These are phyloP conservation scores for Aciculoconidium aculeatum DNA, from an alignment of 805 yeast genomes.

Conservation along the genomic window DNA sequence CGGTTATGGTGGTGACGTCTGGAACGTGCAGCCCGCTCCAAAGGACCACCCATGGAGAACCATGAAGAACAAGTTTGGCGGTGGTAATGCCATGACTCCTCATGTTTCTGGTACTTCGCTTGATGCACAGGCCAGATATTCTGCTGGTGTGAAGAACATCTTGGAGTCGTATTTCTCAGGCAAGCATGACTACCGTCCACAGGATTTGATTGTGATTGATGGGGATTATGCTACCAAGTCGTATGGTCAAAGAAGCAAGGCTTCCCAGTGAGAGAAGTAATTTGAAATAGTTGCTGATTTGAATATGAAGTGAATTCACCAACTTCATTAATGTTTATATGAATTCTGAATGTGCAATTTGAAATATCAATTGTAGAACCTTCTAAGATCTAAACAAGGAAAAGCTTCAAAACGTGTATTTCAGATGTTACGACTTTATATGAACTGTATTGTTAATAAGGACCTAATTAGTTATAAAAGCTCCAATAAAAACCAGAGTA, in stretches of 20 bases:
- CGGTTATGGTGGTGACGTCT: slow-evolving; percentile 84
- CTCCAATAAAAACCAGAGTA: too few species aligned
- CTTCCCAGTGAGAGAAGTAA: too few species aligned
- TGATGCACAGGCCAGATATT: slow-evolving; percentile 74
- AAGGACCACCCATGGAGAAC: slow-evolving; percentile 71
- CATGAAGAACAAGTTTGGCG: slow-evolving; percentile 59
- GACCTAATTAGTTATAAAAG: too few species aligned
- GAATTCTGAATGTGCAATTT: too few species aligned
- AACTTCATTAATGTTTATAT: too few species aligned
- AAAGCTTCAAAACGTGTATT: too few species aligned
- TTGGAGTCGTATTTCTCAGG: slow-evolving; percentile 57
- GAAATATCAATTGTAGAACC: too few species aligned
- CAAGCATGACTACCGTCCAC: slow-evolving; percentile 65
- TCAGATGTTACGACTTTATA: too few species aligned
- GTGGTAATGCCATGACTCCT: slow-evolving; percentile 83
- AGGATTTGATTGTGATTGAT: slow-evolving; percentile 63
- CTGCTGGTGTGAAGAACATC: slow-evolving; percentile 62
- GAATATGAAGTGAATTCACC: too few species aligned
- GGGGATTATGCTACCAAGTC: slow-evolving; percentile 73
- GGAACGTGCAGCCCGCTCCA: slow-evolving; percentile 84
- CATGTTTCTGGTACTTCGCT: slow-evolving; percentile 75
- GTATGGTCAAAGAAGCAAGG: slow-evolving; percentile 46
- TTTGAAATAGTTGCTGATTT: too few species aligned
- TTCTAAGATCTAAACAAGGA: too few species aligned
- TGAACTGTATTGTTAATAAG: too few species aligned